These are phyloP conservation scores for Solanum gracilifrons DNA, from an alignment of 257 asterid species.

Conservation along the genomic window DNA sequence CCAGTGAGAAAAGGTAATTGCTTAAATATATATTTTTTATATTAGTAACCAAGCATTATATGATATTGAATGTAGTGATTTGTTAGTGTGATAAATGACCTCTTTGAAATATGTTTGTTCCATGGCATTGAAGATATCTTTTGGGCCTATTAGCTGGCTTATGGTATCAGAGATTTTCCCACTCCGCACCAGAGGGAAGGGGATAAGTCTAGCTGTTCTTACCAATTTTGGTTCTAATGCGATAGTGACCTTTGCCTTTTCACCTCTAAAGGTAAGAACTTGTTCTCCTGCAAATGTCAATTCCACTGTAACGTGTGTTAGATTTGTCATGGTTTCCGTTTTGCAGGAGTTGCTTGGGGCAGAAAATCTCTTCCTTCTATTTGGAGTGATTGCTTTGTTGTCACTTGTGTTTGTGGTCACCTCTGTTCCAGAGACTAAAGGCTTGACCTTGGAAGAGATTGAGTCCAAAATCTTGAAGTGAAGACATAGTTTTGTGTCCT, in stretches of 20 bases:
- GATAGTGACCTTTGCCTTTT: conserved; percentile 90
- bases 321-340: background rate
- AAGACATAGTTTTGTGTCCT: conserved; percentile 1
- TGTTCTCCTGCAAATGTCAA: background rate
- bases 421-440: conserved; percentile 92
- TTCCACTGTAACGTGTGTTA: background rate
- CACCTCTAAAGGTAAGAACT: conserved; percentile 63
- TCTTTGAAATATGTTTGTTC: background rate
- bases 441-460: conserved; percentile 95
- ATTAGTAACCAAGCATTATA: background rate
- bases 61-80: background rate
- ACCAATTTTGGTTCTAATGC: conserved; percentile 93
- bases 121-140: conserved; percentile 54
- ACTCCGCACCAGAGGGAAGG: conserved; percentile 88
- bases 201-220: conserved; percentile 96
- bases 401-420: conserved; percentile 52
- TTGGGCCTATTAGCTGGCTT: conserved; percentile 99
- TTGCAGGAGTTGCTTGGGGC: conserved; percentile 87
- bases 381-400: conserved; percentile 68
- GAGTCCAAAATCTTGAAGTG: conserved; percentile 78
- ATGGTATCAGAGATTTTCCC: conserved; percentile 99
- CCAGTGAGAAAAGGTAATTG: background rate
- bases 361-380: conserved; percentile 76
- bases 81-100: background rate
- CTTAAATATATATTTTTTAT: background rate